Conservation (phyloP, 2,329 filamentous ascomycete species). For the Exophiala alcalophila region DNA sequence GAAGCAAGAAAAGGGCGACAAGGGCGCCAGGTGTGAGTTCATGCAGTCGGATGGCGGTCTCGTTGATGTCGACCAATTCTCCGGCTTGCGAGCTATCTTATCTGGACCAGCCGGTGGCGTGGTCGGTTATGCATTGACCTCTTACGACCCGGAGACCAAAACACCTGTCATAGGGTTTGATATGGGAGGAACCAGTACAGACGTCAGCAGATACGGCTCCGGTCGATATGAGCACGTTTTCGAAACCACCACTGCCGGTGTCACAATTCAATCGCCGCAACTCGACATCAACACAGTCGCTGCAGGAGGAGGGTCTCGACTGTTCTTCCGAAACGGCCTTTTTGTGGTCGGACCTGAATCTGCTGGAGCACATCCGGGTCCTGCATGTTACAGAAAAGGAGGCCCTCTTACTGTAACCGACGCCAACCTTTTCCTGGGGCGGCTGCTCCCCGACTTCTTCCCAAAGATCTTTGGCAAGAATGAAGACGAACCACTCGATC, state of each 20-base stretch:
- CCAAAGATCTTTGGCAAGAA: slow-evolving; percentile 92
- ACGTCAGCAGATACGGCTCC: slow-evolving; percentile 81
- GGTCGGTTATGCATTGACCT: slow-evolving; percentile 87
- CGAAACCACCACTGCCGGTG: slow-evolving; percentile 89
- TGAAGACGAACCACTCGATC: slow-evolving; percentile 78
- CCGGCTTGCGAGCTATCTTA: slow-evolving; percentile 79
- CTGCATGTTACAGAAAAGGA: slow-evolving; percentile 88
- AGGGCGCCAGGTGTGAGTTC: slow-evolving; percentile 82
- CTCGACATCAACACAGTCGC: slow-evolving; percentile 94
- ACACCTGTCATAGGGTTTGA: slow-evolving; percentile 91
- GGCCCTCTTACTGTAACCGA: slow-evolving; percentile 89
- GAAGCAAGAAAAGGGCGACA: slow-evolving; percentile 60
- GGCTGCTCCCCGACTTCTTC: slow-evolving; percentile 87
- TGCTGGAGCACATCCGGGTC: slow-evolving; percentile 84
- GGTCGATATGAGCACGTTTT: slow-evolving; percentile 91
- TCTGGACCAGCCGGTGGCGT: slow-evolving; percentile 93
- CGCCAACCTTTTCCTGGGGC: slow-evolving; percentile 82
- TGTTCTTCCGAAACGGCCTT: slow-evolving; percentile 85
- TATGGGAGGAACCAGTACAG: slow-evolving; percentile 91
- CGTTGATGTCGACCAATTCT: slow-evolving; percentile 63
- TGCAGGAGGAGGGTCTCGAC: slow-evolving; percentile 65
- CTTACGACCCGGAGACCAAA: slow-evolving; percentile 77
- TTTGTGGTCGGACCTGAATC: slow-evolving; percentile 93
- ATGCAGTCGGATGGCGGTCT: slow-evolving; percentile 87
- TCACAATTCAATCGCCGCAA: slow-evolving; percentile 88